Percentiles rank a stretch among this genome's conserved stretches.
These are phyloP conservation scores for Tagetes patula DNA, from an alignment of 129 eudicot species.

Conservation along the genomic window DNA sequence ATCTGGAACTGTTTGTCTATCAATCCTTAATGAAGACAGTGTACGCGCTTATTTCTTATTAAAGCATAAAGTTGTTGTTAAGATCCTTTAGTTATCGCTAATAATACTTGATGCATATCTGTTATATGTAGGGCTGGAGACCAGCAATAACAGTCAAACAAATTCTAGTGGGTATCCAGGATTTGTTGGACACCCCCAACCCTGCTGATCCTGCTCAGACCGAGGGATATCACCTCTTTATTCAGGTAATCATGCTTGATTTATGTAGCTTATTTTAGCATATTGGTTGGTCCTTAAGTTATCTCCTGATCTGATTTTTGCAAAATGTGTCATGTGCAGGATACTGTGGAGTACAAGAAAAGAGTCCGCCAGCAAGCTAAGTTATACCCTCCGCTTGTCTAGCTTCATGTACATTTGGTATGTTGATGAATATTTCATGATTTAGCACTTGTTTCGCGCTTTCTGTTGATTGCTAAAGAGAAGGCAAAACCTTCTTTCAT, in stretches of 20 bases:
- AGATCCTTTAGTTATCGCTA: neutral
- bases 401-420: conserved; percentile 20
- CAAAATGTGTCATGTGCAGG: conserved; percentile 40
- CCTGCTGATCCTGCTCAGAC: conserved; percentile 77
- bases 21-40: conserved; percentile 66
- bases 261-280: neutral
- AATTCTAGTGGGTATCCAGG: conserved; percentile 71
- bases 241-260: conserved; percentile 39
- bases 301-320: neutral
- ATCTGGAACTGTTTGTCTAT: conserved; percentile 65
- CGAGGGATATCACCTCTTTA: conserved; percentile 63
- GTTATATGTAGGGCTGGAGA: conserved; percentile 61
- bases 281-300: neutral
- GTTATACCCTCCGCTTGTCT: conserved; percentile 65
- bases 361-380: conserved; percentile 78
- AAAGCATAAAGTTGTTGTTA: neutral
- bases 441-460: conserved; percentile 9
- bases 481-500: conserved; percentile 26
- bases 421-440: conserved; percentile 11
- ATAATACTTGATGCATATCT: neutral
- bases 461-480: conserved; percentile 26
- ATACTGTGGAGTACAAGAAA: conserved; percentile 63
- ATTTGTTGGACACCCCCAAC: conserved; percentile 61
- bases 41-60: conserved; percentile 31
- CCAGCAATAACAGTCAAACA: conserved; percentile 76